Base-by-base conservation (phyloP, 805 yeast species). In the Tetrapisispora namnaoensis region DNA sequence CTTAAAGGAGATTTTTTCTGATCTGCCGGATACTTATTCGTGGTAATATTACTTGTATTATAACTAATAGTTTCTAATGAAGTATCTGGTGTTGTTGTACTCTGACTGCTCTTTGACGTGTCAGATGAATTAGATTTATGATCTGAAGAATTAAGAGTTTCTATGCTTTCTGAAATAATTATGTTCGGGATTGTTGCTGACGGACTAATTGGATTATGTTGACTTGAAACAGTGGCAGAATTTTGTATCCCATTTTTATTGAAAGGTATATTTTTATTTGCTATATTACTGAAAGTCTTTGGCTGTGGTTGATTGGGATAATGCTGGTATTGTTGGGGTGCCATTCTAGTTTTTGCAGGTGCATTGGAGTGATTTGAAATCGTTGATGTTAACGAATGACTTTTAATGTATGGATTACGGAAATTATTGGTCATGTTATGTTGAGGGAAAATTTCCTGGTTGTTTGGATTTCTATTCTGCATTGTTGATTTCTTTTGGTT, bases 401-500 rank as follows among this genome's bases (percentile, higher is more conserved):
- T 40, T 27, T 40, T 40, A 8, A 40, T 14, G 16, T 40, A 40
- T 27, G 43, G 34, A 22, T 40, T 40, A 2, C 18, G 22, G 24
- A 27, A 40, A 14, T 17, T 27, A 27, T 40, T 40, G 4, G 28
- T 8, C n/a, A n/a, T n/a, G 16, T 24, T 16, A 24, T 40, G 43
- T 24, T 2, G 34, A 6, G 35, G 17, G 7, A 13, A 21, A 2
- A 9, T 38, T 7, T n/a, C 13, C 9, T 11, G 20, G 13, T 10
- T 16, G 27, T n/a, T 40, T 3, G 20, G 6, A 27, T 40, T 24
- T n/a, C 10, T n/a, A 4, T 17, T 40, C 8, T 40, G 43, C 4
- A 40, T n/a, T 7, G 16, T 40, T n/a, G 21, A 4, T 59, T 85
- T 85, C 69, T 80, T 82, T 60, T 79, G 82, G 6, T 78, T 79